Base-by-base conservation (phyloP, 352 stramenopile genomes). In the Phytophthora cajani region DNA sequence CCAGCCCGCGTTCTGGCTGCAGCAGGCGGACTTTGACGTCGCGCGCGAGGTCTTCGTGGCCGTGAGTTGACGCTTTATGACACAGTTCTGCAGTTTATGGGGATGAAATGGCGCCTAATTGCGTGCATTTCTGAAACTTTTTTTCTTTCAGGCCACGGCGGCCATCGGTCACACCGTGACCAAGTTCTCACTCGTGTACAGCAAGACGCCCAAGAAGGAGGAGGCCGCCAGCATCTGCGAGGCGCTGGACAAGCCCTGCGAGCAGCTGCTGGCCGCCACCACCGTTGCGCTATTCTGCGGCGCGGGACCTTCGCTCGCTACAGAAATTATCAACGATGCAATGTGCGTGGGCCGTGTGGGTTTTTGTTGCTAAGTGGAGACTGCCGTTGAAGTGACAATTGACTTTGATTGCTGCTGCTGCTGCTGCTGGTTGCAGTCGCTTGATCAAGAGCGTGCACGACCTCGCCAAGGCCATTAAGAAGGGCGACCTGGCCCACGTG, bases 151-250 rank as follows among this genome's bases (percentile, higher is more conserved):
- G 88, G 83, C 89, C 6, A 72, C 71, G 14, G 84, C 81, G 23
- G 78, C 82, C 3, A 95, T 96, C 47, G 85, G 80, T 27, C 82
- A 93, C 27, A 81, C 92, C 30, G 85, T 95, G 66, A 96, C 89
- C 77, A 96, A 96, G 75, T 94, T 96, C 62, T 94, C 89, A 58
- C 79, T 96, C 30, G 87, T 96, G 69, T 92, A 90, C 58, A 90
- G 79, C 74, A 94, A 93, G 57, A 90, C 79, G 38, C 84, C 88
- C 54, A 81, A 77, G 58, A 74, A 91, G 55, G 72, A 82, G 46
- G 87, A 95, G 69, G 84, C 77, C 14, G 72, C 79, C 53, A 93
- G 84, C 63, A 93, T 96, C 61, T 96, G 89, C 64, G 54, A 92
- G 54, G 84, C 87, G 44, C 80, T 96, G 40, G 77, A 84, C 54